A percentile compares a stretch with the other conserved stretches of the same genome.
Conservation (phyloP, 306 rosid species). For the Cucurbita argyrosperma region DNA sequence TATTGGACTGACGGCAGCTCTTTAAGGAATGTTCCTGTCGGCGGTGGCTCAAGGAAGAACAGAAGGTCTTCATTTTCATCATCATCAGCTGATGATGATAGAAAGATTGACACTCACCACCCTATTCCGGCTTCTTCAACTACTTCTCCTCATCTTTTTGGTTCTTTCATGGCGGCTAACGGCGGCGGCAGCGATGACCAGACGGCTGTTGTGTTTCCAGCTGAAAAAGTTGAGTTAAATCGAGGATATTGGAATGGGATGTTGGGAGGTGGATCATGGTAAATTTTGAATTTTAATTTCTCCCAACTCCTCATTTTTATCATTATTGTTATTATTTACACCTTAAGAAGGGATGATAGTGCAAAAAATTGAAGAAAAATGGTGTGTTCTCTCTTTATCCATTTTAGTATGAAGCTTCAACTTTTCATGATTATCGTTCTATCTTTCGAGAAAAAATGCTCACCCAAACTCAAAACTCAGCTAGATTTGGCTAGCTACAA, state of each 20-base stretch:
- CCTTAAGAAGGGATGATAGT: too few relatives aligned
- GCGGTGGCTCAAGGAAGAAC: slow-evolving; percentile 70
- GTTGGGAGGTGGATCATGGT: slow-evolving; percentile 59
- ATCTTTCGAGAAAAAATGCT: too few relatives aligned
- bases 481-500: too few relatives aligned
- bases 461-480: too few relatives aligned
- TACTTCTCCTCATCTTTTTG: neutral
- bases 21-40: slow-evolving; percentile 55
- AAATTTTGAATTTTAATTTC: too few relatives aligned
- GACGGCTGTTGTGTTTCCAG: slow-evolving; percentile 43
- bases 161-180: slow-evolving; percentile 38
- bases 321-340: too few relatives aligned
- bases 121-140: slow-evolving; percentile 22
- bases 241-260: slow-evolving; percentile 82
- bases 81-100: slow-evolving; percentile 1
- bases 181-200: neutral
- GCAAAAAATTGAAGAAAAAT: too few relatives aligned
- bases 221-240: slow-evolving; percentile 48
- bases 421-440: too few relatives aligned
- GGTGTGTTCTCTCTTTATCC: too few relatives aligned
- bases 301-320: too few relatives aligned
- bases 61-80: slow-evolving; percentile 22
- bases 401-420: too few relatives aligned
- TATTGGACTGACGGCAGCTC: slow-evolving; percentile 76
- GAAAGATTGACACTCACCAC: slow-evolving; percentile 23